These are phyloP conservation scores for Leccinum subgranulosum DNA, from an alignment of 768 basidiomycete genomes.

Conservation along the genomic window DNA sequence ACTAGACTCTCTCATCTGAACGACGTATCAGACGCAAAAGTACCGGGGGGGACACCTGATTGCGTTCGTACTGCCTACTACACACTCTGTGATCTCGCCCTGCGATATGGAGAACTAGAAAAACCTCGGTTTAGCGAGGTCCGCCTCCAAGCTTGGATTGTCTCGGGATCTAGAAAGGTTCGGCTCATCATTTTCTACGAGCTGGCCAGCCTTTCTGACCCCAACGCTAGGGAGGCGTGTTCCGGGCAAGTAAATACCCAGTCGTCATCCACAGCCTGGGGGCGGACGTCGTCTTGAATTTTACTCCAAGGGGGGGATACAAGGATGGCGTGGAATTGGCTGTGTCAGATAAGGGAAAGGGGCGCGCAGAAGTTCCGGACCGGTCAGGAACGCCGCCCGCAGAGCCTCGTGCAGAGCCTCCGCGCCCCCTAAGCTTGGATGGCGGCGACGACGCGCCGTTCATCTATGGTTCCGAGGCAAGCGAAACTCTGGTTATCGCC, in stretches of 20 bases:
- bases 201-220: not conserved
- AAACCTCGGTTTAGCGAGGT: conserved; percentile 35
- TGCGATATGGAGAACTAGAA: conserved; percentile 34
- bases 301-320: conserved; percentile 28
- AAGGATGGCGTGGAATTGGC: not conserved
- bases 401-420: not conserved
- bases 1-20: conserved; percentile 11
- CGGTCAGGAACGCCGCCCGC: conserved; percentile 1
- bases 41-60: conserved; percentile 26
- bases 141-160: conserved; percentile 41
- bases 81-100: conserved; percentile 30
- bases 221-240: conserved; percentile 19
- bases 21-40: conserved; percentile 11
- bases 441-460: not conserved
- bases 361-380: conserved; percentile 4
- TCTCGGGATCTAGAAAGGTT: conserved; percentile 38
- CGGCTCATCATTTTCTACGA: not conserved
- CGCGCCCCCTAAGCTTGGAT: not conserved
- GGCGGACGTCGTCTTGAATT: conserved; percentile 18
- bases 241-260: conserved; percentile 22
- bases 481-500: not conserved
- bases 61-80: conserved; percentile 20
- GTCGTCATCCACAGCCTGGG: conserved; percentile 27
- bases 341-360: conserved; percentile 12
- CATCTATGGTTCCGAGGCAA: not conserved